Conservation (phyloP, 768 basidiomycete species). For the Termitomyces sp. region DNA sequence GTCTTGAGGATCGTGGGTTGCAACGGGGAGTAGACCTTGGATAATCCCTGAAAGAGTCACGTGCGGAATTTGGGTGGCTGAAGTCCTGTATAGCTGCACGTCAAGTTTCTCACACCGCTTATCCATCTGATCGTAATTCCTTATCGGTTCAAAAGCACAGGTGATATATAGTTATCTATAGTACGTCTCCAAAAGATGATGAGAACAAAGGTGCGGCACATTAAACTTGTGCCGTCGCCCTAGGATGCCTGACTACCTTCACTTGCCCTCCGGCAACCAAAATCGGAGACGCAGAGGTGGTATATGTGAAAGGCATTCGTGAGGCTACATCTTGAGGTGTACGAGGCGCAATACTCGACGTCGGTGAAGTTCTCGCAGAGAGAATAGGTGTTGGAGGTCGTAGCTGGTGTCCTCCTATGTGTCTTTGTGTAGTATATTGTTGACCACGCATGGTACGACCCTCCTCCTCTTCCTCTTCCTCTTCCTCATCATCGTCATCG, state of each 20-base stretch:
- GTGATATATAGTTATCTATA: slow-evolving; percentile 3
- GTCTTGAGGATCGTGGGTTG: slow-evolving; percentile 48
- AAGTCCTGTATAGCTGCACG: slow-evolving; percentile 53
- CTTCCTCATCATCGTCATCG: slow-evolving; percentile 62
- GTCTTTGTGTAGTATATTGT: slow-evolving; percentile 32
- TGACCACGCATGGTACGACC: slow-evolving; percentile 23
- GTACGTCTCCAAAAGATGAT: neutral
- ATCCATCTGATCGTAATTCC: neutral
- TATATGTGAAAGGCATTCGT: slow-evolving; percentile 25
- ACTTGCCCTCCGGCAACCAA: slow-evolving; percentile 39
- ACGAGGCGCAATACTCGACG: slow-evolving; percentile 42
- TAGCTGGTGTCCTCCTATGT: slow-evolving; percentile 22
- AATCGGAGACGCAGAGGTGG: slow-evolving; percentile 26
- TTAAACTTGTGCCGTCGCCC: slow-evolving; percentile 39
- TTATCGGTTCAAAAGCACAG: neutral
- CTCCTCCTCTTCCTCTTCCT: slow-evolving; percentile 42
- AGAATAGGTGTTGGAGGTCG: slow-evolving; percentile 38
- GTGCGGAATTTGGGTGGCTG: slow-evolving; percentile 43
- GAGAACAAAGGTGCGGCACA: neutral
- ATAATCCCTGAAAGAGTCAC: slow-evolving; percentile 28
- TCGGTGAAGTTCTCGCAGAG: slow-evolving; percentile 52
- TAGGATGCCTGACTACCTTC: slow-evolving; percentile 43
- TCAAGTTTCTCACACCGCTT: slow-evolving; percentile 22
- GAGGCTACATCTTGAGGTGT: slow-evolving; percentile 40
- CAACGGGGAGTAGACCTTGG: slow-evolving; percentile 23